A percentile compares a stretch with the other conserved stretches of the same genome.
Conservation (phyloP, 2,329 filamentous ascomycete species). For the Trichoderma atroviride region DNA sequence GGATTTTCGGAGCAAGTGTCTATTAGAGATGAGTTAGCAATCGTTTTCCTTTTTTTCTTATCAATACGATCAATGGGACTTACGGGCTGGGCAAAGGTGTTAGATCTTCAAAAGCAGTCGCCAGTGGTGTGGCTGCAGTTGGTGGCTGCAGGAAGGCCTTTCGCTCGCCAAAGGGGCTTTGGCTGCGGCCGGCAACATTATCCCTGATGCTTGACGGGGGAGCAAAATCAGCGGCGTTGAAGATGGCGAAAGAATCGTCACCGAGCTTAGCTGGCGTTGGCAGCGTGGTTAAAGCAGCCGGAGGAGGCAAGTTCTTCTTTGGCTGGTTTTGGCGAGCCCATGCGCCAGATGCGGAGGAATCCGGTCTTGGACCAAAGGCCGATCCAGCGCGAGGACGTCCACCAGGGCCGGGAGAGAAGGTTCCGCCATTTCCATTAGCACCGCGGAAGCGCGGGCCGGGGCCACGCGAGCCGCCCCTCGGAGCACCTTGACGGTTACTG, state of each 20-base stretch:
- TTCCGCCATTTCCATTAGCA: slow-evolving; percentile 45
- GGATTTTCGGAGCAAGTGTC: slow-evolving; percentile 74
- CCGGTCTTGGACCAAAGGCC: slow-evolving; percentile 48
- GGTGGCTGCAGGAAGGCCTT: slow-evolving; percentile 75
- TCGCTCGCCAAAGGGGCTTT: slow-evolving; percentile 65
- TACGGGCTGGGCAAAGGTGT: slow-evolving; percentile 85
- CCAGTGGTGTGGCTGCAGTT: slow-evolving; percentile 75
- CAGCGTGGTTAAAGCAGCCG: slow-evolving; percentile 70
- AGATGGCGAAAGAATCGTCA: slow-evolving; percentile 75
- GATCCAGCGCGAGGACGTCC: slow-evolving; percentile 60
- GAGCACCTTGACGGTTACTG: slow-evolving; percentile 48
- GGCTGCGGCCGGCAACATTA: slow-evolving; percentile 67
- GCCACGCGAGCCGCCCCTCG: slow-evolving; percentile 33
- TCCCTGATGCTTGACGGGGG: slow-evolving; percentile 71
- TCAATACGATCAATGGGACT: slow-evolving; percentile 47
- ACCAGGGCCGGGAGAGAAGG: slow-evolving; percentile 47
- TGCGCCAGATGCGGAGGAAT: slow-evolving; percentile 63
- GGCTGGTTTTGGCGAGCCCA: slow-evolving; percentile 48
- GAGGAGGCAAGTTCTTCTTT: slow-evolving; percentile 65
- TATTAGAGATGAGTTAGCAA: slow-evolving; percentile 41
- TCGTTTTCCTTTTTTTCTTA: slow-evolving; percentile 14
- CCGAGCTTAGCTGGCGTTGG: slow-evolving; percentile 84
- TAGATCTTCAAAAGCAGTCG: slow-evolving; percentile 85
- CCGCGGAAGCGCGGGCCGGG: slow-evolving; percentile 31
- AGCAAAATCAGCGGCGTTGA: slow-evolving; percentile 78